Evolutionary conservation across 2,329 filamentous ascomycete genomes (phyloP), one percentile per base, ranked within the genome.

Genomic region (Fusarium lyarnte): DNA sequence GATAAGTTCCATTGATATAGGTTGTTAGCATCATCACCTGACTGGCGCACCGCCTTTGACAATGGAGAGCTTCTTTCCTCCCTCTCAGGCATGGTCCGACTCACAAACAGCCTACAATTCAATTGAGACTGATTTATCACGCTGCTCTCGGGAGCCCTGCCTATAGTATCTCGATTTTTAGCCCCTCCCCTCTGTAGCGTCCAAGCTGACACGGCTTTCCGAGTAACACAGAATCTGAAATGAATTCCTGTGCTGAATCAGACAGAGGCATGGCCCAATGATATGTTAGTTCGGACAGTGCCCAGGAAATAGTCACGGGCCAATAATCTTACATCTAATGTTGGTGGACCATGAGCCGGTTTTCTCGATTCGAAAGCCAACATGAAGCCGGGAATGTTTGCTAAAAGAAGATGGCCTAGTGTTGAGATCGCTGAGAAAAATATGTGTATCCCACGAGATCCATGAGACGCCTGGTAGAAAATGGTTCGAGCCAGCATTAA

Each of bases 281-380:
- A 58, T 17, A 54, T 55, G 42, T 29, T 31, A 52, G 31, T 35
- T 17, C 5, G 25, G 45, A 27, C 54, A 65, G 33, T 16, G 31
- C 59, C 64, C 23, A 25, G 35, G 41, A 31, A 31, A 69, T 36
- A 25, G 46, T 49, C 31, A 60, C 57, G 53, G 49, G 31, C 54
- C 60, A 72, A 57, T 69, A 71, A 70, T 63, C 63, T 69, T 71
- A 71, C 64, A 67, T 47, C 45, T 27, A 47, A 47, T 67, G 68
- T 58, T 72, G 52, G 21, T 58, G 9, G 35, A 59, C 23, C 33
- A 52, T 52, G 43, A 52, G 21, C 29, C 13, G 19, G 13, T 11
- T 33, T n/a, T 27, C 27, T 35, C n/a, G 19, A n/a, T 46, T 46
- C 25, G 5, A 25, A 29, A 35, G 13, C 39, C 17, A 57, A 57